Evolutionary conservation across 495 filamentous ascomycete species (phyloP), one percentile per base, ranked within the genome.

Genomic region (Tuber brumale): DNA sequence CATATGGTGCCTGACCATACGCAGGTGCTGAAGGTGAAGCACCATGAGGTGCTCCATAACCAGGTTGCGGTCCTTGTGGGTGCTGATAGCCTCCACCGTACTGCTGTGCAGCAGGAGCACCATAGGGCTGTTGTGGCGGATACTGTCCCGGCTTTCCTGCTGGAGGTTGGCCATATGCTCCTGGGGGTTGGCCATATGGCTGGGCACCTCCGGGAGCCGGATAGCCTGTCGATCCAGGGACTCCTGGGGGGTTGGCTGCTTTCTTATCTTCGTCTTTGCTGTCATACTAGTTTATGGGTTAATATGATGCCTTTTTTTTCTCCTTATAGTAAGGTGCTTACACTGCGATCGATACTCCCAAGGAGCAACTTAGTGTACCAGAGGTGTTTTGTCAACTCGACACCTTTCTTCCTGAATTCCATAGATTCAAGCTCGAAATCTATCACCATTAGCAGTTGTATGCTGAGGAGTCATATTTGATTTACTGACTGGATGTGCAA

Each of bases 311-410:
- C 3, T 2, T 27, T 51, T 51, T 69, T n/a, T 27, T 14, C 8
- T 35, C 1, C 8, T 45, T 31, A 27, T n/a, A 23, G 39, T 43
- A n/a, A 41, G 42, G n/a, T 45, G 69, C 80, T 74, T 79, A 82
- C 80, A n/a, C 45, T 39, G 23, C 44, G 45, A 51, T 82, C 81
- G 31, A 93, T 91, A 66, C 90, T 88, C 71, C 91, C 91, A 21
- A 93, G 87, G 82, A 93, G 90, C 71, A 93, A 85, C 82, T 92
- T 93, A 31, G 90, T 87, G 75, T 90, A 86, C 91, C 91, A 93
- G 72, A 90, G 88, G 69, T 92, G 89, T 21, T 88, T 88, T 23
- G 90, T 91, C 74, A 93, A 4, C 86, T 89, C 72, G 85, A 86
- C 43, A 86, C 87, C 45, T 85, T 87, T 35, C 85, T 85, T 88